phyloP scores from a whole-genome alignment of 202 grass and related monocot genomes.

The Digitaria exilis region DNA sequence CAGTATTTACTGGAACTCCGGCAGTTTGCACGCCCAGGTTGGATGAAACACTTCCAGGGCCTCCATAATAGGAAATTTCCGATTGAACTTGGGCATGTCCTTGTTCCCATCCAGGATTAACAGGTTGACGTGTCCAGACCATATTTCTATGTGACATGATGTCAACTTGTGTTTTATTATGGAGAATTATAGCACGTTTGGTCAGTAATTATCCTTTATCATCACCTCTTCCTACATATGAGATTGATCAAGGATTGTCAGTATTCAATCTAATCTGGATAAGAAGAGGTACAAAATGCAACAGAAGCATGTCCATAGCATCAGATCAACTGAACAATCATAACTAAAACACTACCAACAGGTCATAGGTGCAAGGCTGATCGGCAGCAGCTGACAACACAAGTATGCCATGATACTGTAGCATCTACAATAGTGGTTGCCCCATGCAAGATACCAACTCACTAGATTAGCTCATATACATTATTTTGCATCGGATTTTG shows the following conservation, averaged over 20 bases:
- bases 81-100: conserved; percentile 40
- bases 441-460: neutral
- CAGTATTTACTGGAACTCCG: conserved; percentile 39
- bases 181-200: conserved; percentile 19
- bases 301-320: conserved; percentile 5
- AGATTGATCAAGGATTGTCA: conserved; percentile 40
- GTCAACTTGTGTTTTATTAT: conserved; percentile 33
- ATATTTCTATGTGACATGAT: conserved; percentile 54
- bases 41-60: conserved; percentile 35
- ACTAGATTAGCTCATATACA: neutral
- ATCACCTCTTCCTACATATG: conserved; percentile 43
- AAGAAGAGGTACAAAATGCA: conserved; percentile 30
- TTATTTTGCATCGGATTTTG: neutral
- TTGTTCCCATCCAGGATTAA: conserved; percentile 48
- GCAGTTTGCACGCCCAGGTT: conserved; percentile 34
- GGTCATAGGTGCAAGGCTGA: neutral
- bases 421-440: neutral
- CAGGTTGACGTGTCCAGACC: conserved; percentile 39
- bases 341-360: neutral
- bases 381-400: neutral
- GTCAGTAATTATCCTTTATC: conserved; percentile 46
- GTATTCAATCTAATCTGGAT: conserved; percentile 2
- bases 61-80: conserved; percentile 38
- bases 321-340: neutral
- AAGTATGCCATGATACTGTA: neutral